Conservation (phyloP, 257 asterid species). For the Solanum etuberosum region DNA sequence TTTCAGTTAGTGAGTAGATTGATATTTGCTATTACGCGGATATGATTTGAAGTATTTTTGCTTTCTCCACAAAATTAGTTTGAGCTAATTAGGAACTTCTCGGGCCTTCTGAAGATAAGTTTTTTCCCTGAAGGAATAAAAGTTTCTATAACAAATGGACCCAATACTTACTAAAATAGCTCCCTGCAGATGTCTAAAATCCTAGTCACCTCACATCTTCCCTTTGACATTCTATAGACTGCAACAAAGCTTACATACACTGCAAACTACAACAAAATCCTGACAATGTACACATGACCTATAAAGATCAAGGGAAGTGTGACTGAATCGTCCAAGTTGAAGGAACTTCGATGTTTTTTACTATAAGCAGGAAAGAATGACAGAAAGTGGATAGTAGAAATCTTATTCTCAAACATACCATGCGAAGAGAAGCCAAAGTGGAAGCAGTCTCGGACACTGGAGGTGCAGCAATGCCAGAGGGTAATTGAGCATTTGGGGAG, state of each 20-base stretch:
- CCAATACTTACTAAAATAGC: not conserved
- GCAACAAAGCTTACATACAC: not conserved
- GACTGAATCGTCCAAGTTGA: not conserved
- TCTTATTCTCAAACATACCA: slow-evolving; percentile 35
- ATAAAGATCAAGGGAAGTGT: not conserved
- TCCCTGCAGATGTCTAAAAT: not conserved
- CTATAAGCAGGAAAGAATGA: not conserved
- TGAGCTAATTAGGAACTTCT: not conserved
- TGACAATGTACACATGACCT: not conserved
- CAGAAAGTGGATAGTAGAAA: not conserved
- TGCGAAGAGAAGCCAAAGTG: slow-evolving; percentile 73
- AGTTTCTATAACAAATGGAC: not conserved
- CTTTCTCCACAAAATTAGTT: not conserved
- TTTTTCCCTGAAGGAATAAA: not conserved
- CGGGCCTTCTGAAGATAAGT: not conserved
- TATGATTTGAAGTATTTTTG: not conserved
- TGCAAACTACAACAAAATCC: not conserved
- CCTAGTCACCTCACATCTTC: not conserved
- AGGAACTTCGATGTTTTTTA: not conserved
- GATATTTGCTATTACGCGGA: not conserved
- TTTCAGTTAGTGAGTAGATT: slow-evolving; percentile 3
- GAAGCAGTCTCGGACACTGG: slow-evolving; percentile 69
- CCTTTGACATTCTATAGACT: not conserved
- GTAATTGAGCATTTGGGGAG: slow-evolving; percentile 42
- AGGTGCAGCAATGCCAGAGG: slow-evolving; percentile 28